Evolutionary conservation across 345 rosid species (phyloP), one percentile per base, ranked within the genome.

Genomic region (Pistacia atlantica): DNA sequence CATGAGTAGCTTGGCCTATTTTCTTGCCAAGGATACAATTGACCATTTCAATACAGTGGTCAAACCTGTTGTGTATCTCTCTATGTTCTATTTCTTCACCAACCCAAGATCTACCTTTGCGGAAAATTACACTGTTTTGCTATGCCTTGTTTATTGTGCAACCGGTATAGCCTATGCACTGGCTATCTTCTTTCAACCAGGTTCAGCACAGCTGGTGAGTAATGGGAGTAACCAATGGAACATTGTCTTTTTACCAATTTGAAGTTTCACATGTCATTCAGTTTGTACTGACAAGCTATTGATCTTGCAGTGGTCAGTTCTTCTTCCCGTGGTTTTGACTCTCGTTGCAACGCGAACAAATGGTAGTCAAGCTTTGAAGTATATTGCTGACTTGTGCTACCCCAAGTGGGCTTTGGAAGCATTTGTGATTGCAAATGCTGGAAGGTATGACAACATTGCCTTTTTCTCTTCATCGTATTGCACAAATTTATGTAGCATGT

Each of bases 201-300:
- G 97, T 61, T 84, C 99, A 3, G 94, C 99, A 4, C 99, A 93
- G 86, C 89, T 96, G 87, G 99, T 96, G 73, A 93, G 97, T 83
- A 54, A 51, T 56, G n/a, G 11, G 25, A 13, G 6, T 25, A 18
- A 3, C 14, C 3, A 18, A 13, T 17, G 37, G 33, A 72, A 42
- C 17, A 12, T 42, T 18, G 4, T 14, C 70, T 64, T 38, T 33
- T 52, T 16, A 17, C 73, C 16, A 3, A 22, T 72, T 37, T 48
- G 51, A 46, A 18, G 20, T 31, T 68, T 69, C 18, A 37, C 28
- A 38, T 14, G 38, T 62, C 60, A 31, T 62, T 74, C 70, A 35
- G 1, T 54, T 69, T 71, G 56, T 5, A 59, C 61, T 76, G 45
- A 82, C 77, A 10, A 65, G 67, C 17, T 71, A 64, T 9, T 65